These are phyloP conservation scores for Penicillium expansum DNA, from an alignment of 2,329 filamentous ascomycete genomes.

Conservation along the genomic window DNA sequence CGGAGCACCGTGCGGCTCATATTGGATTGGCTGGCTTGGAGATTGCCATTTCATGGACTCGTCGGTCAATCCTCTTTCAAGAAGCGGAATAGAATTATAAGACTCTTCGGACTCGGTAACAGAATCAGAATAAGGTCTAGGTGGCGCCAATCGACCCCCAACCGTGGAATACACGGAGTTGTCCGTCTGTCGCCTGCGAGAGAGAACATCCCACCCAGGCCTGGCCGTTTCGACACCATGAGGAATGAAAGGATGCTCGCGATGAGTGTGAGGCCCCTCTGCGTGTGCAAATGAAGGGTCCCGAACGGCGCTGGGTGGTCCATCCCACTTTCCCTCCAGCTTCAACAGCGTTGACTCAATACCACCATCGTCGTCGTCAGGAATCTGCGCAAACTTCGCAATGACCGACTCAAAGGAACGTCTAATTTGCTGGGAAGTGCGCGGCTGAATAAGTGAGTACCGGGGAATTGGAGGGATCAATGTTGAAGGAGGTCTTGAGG, in stretches of 20 bases:
- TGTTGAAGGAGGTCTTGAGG: conserved; percentile 27
- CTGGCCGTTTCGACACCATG: conserved; percentile 7
- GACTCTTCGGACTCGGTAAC: conserved; percentile 66
- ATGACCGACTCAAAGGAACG: conserved; percentile 86
- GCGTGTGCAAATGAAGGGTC: conserved; percentile 6
- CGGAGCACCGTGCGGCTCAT: conserved; percentile 22
- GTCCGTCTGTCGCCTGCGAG: conserved; percentile 27
- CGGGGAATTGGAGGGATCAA: conserved; percentile 34
- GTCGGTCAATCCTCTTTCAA: conserved; percentile 61
- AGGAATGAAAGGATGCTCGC: not conserved
- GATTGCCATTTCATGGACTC: conserved; percentile 51
- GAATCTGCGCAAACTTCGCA: conserved; percentile 79
- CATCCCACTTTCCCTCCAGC: conserved; percentile 79
- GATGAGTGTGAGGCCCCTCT: not conserved
- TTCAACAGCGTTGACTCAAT: conserved; percentile 91
- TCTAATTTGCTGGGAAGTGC: conserved; percentile 56
- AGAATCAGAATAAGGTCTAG: conserved; percentile 41
- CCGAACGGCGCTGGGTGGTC: conserved; percentile 24
- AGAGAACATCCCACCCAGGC: conserved; percentile 17
- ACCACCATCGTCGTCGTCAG: conserved; percentile 84
- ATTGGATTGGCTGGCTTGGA: conserved; percentile 15
- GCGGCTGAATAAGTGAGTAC: conserved; percentile 49
- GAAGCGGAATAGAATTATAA: conserved; percentile 72
- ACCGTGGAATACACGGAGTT: conserved; percentile 27
- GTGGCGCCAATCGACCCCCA: conserved; percentile 28